Conservation (phyloP, 306 rosid species). For the Boehmeria nivea region DNA sequence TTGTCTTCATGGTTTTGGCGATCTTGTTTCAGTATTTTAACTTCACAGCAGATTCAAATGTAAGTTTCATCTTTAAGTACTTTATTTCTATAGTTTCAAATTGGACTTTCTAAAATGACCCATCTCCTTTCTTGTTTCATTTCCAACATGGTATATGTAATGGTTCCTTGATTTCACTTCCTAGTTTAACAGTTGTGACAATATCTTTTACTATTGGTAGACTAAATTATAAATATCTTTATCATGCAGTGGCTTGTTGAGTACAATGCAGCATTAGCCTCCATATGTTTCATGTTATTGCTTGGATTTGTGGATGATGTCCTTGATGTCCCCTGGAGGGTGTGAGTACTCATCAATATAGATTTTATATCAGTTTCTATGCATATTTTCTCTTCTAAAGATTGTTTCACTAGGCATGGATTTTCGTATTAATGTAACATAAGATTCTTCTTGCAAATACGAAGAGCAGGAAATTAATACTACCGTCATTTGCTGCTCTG, state of each 20-base stretch:
- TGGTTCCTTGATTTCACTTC: slow-evolving; percentile 3
- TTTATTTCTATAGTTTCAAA: neutral
- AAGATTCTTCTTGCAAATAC: slow-evolving; percentile 22
- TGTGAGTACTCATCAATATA: slow-evolving; percentile 62
- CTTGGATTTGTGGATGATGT: slow-evolving; percentile 99
- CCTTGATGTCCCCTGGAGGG: slow-evolving; percentile 97
- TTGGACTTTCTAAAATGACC: neutral
- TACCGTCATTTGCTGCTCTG: slow-evolving; percentile 92
- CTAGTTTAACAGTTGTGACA: neutral
- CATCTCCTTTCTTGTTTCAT: neutral
- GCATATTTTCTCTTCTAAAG: neutral
- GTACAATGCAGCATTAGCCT: slow-evolving; percentile 90
- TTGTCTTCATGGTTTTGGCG: slow-evolving; percentile 75
- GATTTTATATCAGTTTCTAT: no score
- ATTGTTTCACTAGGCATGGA: neutral
- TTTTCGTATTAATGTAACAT: slow-evolving; percentile 23
- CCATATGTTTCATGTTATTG: slow-evolving; percentile 86
- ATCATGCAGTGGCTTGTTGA: slow-evolving; percentile 95
- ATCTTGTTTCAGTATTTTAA: slow-evolving; percentile 86
- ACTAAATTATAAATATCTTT: slow-evolving; percentile 18
- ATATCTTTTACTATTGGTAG: neutral
- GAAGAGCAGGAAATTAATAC: slow-evolving; percentile 75
- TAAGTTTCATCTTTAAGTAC: slow-evolving; percentile 30
- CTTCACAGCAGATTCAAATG: slow-evolving; percentile 83
- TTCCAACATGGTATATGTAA: neutral